Evolutionary conservation across 257 asterid genomes (phyloP).

Genomic region (Ophiorrhiza pumila): DNA sequence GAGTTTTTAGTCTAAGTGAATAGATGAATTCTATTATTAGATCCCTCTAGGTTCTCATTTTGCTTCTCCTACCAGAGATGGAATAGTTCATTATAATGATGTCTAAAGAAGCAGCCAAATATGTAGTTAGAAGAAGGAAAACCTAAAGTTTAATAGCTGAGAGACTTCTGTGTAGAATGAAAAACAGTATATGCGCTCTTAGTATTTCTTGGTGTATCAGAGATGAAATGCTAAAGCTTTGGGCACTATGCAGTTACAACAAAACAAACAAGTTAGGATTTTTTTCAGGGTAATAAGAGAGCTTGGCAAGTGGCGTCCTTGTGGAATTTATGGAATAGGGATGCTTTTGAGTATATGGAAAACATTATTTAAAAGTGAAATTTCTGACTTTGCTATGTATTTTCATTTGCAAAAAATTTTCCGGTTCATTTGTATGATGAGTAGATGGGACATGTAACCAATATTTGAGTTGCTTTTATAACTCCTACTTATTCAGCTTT

Average conservation of each 20-base stretch:
- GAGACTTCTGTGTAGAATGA: neutral
- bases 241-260: no score
- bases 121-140: neutral
- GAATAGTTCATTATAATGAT: neutral
- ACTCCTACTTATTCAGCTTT: neutral
- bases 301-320: neutral
- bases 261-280: neutral
- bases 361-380: neutral
- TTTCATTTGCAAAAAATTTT: neutral
- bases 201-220: neutral
- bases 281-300: neutral
- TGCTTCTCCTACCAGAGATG: neutral
- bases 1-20: neutral
- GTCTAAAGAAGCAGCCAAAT: neutral
- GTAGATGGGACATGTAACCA: neutral
- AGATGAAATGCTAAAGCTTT: neutral
- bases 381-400: neutral
- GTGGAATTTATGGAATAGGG: neutral
- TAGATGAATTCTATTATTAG: neutral
- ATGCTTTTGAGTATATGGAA: neutral
- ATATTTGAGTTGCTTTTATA: neutral
- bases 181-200: neutral
- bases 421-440: neutral
- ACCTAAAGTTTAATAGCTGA: neutral
- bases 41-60: neutral